phyloP scores from a whole-genome alignment of 768 basidiomycete genomes.

The Xerocomellus amylosporus region DNA sequence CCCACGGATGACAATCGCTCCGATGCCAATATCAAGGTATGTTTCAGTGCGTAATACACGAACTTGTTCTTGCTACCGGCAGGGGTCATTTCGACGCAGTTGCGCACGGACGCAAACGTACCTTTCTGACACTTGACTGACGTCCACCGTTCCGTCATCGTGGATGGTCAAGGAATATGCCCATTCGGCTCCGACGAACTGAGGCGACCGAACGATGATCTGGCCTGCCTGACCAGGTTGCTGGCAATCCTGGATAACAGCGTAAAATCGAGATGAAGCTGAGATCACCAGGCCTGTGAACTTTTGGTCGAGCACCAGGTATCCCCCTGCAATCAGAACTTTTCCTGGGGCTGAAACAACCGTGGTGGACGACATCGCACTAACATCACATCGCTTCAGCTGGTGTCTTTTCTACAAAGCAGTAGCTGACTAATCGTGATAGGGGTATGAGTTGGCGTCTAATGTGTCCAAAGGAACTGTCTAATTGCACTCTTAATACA shows the following conservation, averaged over 20 bases:
- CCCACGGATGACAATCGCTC: slow-evolving; percentile 40
- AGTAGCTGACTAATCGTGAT: slow-evolving; percentile 27
- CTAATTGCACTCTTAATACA: slow-evolving; percentile 9
- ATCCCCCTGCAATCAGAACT: slow-evolving; percentile 92
- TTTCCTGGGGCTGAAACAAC: slow-evolving; percentile 93
- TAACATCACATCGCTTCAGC: not conserved
- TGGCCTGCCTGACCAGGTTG: slow-evolving; percentile 31
- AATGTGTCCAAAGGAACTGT: not conserved
- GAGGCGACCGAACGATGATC: slow-evolving; percentile 83
- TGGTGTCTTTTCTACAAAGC: not conserved
- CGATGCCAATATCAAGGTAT: slow-evolving; percentile 63
- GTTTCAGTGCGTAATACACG: slow-evolving; percentile 83
- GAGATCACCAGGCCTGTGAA: slow-evolving; percentile 88
- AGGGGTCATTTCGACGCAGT: slow-evolving; percentile 7
- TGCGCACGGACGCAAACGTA: not conserved
- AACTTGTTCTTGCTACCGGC: slow-evolving; percentile 77
- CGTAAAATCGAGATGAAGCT: slow-evolving; percentile 93
- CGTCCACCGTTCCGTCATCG: slow-evolving; percentile 29
- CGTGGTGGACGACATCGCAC: slow-evolving; percentile 49
- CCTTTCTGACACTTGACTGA: slow-evolving; percentile 25
- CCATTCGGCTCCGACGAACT: slow-evolving; percentile 85
- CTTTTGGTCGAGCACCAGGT: slow-evolving; percentile 88
- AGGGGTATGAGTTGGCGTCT: not conserved
- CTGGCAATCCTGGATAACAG: slow-evolving; percentile 50
- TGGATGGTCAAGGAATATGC: slow-evolving; percentile 51